Evolutionary conservation across 345 rosid species (phyloP).

Genomic region (Gynandropsis gynandra): DNA sequence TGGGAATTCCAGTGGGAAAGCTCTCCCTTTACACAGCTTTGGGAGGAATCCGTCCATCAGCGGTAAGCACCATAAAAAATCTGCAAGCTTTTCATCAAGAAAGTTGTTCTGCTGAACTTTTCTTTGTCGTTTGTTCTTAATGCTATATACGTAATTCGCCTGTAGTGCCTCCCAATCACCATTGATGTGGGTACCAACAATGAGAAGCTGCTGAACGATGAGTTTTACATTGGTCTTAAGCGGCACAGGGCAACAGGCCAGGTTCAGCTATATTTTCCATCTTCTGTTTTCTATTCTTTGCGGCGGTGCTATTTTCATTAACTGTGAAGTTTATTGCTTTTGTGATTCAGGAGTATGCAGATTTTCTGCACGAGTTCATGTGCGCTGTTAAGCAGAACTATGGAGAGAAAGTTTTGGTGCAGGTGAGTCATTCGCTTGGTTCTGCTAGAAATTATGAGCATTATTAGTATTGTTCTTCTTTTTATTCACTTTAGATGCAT

Average conservation of each 20-base stretch:
- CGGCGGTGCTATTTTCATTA: slow-evolving; percentile 13
- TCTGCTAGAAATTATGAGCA: not conserved
- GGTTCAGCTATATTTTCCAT: slow-evolving; percentile 30
- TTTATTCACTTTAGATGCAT: not conserved
- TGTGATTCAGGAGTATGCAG: slow-evolving; percentile 69
- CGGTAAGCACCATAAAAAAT: slow-evolving; percentile 41
- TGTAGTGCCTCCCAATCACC: slow-evolving; percentile 85
- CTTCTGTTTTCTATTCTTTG: slow-evolving; percentile 6
- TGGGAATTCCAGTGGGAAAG: slow-evolving; percentile 96
- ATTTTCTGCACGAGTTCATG: slow-evolving; percentile 92
- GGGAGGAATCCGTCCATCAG: slow-evolving; percentile 86
- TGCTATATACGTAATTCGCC: not conserved
- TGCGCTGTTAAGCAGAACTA: slow-evolving; percentile 84
- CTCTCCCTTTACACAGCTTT: slow-evolving; percentile 81
- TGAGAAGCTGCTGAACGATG: slow-evolving; percentile 59
- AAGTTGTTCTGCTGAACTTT: not conserved
- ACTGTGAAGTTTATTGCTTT: slow-evolving; percentile 15
- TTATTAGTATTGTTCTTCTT: not conserved
- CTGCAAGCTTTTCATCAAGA: not conserved
- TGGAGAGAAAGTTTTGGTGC: slow-evolving; percentile 90
- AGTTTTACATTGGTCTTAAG: slow-evolving; percentile 76
- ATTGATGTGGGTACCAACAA: slow-evolving; percentile 98
- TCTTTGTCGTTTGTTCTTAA: not conserved
- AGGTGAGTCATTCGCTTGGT: slow-evolving; percentile 39
- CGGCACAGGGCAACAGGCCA: slow-evolving; percentile 78